phyloP scores from a whole-genome alignment of 2,329 filamentous ascomycete species.

The Aureobasidium sp. region DNA sequence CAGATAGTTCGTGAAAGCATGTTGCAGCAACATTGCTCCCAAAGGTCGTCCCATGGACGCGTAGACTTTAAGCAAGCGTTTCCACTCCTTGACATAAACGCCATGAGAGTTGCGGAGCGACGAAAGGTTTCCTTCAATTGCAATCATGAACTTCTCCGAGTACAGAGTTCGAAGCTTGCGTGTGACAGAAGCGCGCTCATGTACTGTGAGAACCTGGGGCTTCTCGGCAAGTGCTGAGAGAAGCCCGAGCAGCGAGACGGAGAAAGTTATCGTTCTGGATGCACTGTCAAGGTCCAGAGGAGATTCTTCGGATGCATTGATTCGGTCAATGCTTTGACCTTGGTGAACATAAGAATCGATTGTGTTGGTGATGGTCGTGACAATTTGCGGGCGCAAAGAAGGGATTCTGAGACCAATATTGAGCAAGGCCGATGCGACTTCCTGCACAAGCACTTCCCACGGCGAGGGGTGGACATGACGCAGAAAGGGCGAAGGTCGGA shows the following conservation, averaged over 20 bases:
- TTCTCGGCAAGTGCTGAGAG: slow-evolving; percentile 73
- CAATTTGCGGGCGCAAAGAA: slow-evolving; percentile 59
- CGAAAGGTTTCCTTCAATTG: slow-evolving; percentile 83
- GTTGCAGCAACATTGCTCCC: slow-evolving; percentile 84
- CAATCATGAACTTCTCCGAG: slow-evolving; percentile 76
- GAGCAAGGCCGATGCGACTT: slow-evolving; percentile 75
- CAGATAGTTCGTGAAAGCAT: slow-evolving; percentile 79
- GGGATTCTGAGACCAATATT: slow-evolving; percentile 60
- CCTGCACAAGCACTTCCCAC: slow-evolving; percentile 74
- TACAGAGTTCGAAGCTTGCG: slow-evolving; percentile 65
- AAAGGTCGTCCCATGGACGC: slow-evolving; percentile 70
- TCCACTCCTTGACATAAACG: slow-evolving; percentile 76
- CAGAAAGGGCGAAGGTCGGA: slow-evolving; percentile 74
- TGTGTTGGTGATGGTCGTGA: slow-evolving; percentile 63
- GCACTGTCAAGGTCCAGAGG: slow-evolving; percentile 44
- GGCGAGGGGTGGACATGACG: slow-evolving; percentile 79
- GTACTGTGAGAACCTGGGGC: slow-evolving; percentile 71
- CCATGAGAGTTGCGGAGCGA: slow-evolving; percentile 75
- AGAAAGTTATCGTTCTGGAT: slow-evolving; percentile 56
- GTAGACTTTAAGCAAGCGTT: slow-evolving; percentile 76
- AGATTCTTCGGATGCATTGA: neutral
- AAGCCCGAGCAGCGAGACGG: slow-evolving; percentile 84
- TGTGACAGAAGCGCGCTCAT: slow-evolving; percentile 67
- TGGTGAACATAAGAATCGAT: slow-evolving; percentile 39
- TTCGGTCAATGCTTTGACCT: neutral